These are phyloP conservation scores for Mangifera indica DNA, from an alignment of 345 rosid species.

Conservation along the genomic window DNA sequence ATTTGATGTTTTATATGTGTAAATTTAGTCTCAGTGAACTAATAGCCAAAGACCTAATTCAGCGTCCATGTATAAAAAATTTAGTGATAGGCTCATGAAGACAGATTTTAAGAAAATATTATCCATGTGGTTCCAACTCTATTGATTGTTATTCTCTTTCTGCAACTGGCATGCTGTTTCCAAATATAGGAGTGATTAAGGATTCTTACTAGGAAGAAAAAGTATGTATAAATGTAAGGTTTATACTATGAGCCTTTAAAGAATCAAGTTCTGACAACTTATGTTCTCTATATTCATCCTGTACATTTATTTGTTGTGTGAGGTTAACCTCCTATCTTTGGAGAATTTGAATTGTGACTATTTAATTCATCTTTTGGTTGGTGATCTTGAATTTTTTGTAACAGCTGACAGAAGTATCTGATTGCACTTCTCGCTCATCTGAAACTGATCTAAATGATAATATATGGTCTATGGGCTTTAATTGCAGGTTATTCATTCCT, in stretches of 20 bases:
- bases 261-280: background rate
- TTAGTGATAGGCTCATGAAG: background rate
- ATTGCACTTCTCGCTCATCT: conserved; percentile 49
- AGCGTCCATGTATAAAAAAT: background rate
- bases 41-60: background rate
- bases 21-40: background rate
- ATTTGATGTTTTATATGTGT: background rate
- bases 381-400: conserved; percentile 21
- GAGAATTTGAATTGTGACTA: conserved; percentile 2
- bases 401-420: conserved; percentile 59
- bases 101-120: background rate
- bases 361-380: background rate
- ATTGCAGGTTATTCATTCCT: conserved; percentile 51
- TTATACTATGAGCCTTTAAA: background rate
- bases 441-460: conserved; percentile 57
- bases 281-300: background rate
- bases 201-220: background rate
- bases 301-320: background rate
- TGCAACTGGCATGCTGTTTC: background rate
- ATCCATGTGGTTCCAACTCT: background rate
- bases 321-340: background rate
- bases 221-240: too few species aligned
- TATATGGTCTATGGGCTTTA: conserved; percentile 48
- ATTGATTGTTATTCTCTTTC: background rate
- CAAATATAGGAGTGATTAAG: background rate